Evolutionary conservation across 2,329 filamentous ascomycete genomes (phyloP).

Genomic region (Xylaria sp.): DNA sequence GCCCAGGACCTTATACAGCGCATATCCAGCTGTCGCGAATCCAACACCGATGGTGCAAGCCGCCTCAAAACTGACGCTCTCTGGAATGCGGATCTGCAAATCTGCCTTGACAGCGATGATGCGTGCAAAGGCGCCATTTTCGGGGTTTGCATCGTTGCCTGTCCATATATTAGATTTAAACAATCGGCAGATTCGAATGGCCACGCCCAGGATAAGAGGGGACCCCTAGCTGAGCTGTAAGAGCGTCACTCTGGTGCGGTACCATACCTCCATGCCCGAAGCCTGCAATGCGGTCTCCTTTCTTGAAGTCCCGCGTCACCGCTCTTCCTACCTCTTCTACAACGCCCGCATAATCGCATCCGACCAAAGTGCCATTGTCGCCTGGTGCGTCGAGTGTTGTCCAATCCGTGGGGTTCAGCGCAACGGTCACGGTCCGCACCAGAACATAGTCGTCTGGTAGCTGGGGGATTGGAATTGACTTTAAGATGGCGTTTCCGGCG

Average conservation of each 20-base stretch:
- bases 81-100: conserved; percentile 16
- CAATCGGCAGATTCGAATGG: neutral
- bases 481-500: conserved; percentile 8
- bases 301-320: conserved; percentile 21
- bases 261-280: conserved; percentile 27
- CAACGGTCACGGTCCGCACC: conserved; percentile 24
- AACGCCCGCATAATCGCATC: conserved; percentile 22
- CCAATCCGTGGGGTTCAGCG: conserved; percentile 29
- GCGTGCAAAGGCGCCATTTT: conserved; percentile 26
- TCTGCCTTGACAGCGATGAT: conserved; percentile 24
- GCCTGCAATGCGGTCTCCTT: conserved; percentile 24
- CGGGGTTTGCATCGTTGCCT: conserved; percentile 30
- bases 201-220: neutral
- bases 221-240: neutral
- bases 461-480: conserved; percentile 21
- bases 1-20: conserved; percentile 20
- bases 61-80: conserved; percentile 24
- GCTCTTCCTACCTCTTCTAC: conserved; percentile 25
- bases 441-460: conserved; percentile 25
- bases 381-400: conserved; percentile 24
- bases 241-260: neutral
- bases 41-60: conserved; percentile 25
- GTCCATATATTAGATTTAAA: neutral
- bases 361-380: conserved; percentile 21
- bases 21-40: conserved; percentile 15